Base-by-base conservation (phyloP, 2,329 filamentous ascomycete genomes). In the Coniosporium tulheliwenetii region DNA sequence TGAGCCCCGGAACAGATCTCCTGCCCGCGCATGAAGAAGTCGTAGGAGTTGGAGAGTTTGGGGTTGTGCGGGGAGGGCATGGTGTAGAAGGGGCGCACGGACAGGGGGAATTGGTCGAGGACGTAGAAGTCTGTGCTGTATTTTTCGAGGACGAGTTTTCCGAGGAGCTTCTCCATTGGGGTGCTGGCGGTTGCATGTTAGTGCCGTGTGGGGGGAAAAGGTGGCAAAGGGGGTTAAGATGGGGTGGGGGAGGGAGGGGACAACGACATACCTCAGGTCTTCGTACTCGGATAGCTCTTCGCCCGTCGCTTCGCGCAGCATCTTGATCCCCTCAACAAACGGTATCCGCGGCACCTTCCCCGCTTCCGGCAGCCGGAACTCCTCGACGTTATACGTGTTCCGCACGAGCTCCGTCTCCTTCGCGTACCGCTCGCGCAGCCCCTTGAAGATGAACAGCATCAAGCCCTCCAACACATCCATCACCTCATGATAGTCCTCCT, bases 41-140 rank as follows among this genome's bases (percentile, higher is more conserved):
- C 76, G 59, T 78, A 80, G 3, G 70, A 75, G 63, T 79, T 78
- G 36, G 70, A 64, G 50, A 66, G 66, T 61, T 69, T 50, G 5
- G 62, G 52, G 48, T 62, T 55, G 32, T 47, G 33, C 33, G 64
- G 59, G 54, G 83, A 82, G 41, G 83, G 77, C 67, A 89, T 85
- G 45, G 89, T 86, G 64, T 95, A 96, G 64, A 94, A 94, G 5
- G 89, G 89, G 29, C 91, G 77, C 14, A 91, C 84, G 32, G 71
- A 69, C 60, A 91, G 78, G 36, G 91, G 91, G 71, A 94, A 98
- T 64, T 96, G 91, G 69, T 96, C 89, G 46, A 98, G 74, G 15
- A 93, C 80, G 66, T 94, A 96, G 67, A 96, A 96, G 66, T 98
- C 91, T 44, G 86, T 91, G 57, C 81, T 75, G 71, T 81, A 94